Conservation (phyloP, 2,329 filamentous ascomycete species). For the Trichoderma koningii region DNA sequence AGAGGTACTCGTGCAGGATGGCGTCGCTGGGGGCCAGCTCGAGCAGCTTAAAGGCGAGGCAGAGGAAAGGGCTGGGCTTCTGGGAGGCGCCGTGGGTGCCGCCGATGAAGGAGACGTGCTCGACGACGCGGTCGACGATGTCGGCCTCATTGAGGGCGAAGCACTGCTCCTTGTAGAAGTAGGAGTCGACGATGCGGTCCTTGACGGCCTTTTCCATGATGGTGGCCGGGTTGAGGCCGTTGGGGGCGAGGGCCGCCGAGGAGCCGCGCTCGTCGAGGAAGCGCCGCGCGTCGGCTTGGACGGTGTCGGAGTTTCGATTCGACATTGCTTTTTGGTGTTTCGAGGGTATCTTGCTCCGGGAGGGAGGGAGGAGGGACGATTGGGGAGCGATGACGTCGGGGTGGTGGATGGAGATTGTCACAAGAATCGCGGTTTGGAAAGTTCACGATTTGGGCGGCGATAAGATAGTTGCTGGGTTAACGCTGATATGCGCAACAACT, state of each 20-base stretch:
- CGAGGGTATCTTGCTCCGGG: not conserved
- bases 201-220: constrained; percentile 94
- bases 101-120: constrained; percentile 78
- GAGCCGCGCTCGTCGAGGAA: constrained; percentile 92
- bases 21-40: constrained; percentile 81
- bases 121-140: constrained; percentile 85
- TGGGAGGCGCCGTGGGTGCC: constrained; percentile 84
- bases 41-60: constrained; percentile 90
- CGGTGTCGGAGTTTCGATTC: constrained; percentile 54
- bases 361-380: constrained; percentile 14
- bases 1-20: constrained; percentile 77
- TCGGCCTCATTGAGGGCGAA: constrained; percentile 87
- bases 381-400: constrained; percentile 25
- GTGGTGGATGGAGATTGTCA: constrained; percentile 26
- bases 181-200: constrained; percentile 91
- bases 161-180: constrained; percentile 99
- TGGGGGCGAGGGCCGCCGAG: constrained; percentile 70
- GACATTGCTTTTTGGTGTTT: constrained; percentile 33
- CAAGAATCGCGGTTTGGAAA: constrained; percentile 27
- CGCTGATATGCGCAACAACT: constrained; percentile 21
- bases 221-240: constrained; percentile 90
- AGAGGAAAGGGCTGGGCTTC: constrained; percentile 89
- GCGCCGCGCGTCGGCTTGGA: constrained; percentile 74
- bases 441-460: constrained; percentile 30
- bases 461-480: constrained; percentile 52